Evolutionary conservation across 1,284 basidiomycete species (phyloP), one percentile per base, ranked within the genome.

Genomic region (Athelia psychrophila): DNA sequence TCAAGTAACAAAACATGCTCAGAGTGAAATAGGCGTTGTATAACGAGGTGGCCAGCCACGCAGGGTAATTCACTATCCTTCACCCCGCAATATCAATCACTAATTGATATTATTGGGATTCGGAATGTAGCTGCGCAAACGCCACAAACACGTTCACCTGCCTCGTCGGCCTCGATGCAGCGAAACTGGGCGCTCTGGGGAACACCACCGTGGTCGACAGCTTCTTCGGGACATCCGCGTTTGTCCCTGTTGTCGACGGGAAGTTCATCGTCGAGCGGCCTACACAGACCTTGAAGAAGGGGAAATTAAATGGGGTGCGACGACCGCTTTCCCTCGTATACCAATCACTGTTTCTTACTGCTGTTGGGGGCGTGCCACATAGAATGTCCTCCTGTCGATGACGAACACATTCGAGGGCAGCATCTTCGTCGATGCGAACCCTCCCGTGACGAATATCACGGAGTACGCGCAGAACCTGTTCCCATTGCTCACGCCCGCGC

Each of bases 231-330:
- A 68, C 62, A 9, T 65, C 40, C 30, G 42, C 48, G 5, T 62
- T 65, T n/a, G 57, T 64, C 30, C 70, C 70, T 0, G 68, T 71
- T 12, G 60, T 72, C 12, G 70, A 72, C 47, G 69, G 65, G 0
- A 58, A 56, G 3, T 66, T 70, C 49, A 69, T 71, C 30, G 47
- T 61, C 8, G 67, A 72, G 52, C 55, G 62, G 15, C 68, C 70
- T 2, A 60, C 57, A 3, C 49, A 56, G 38, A 62, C 64, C 1
- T 56, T 72, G n/a, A 18, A 54, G 8, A 54, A 52, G 19, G 54
- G 56, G 2, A 47, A 51, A 44, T 27, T 51, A 9, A 63, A 61
- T 27, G 61, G 52, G 32, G 64, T 66, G 48, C 24, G 25, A 4
- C 15, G 22, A 8, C 27, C 27, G n/a, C n/a, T n/a, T n/a, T n/a